Percentiles rank a stretch among this genome's conserved stretches.
These are phyloP conservation scores for Fraxinus albicans DNA, from an alignment of 305 asterid species.

Conservation along the genomic window DNA sequence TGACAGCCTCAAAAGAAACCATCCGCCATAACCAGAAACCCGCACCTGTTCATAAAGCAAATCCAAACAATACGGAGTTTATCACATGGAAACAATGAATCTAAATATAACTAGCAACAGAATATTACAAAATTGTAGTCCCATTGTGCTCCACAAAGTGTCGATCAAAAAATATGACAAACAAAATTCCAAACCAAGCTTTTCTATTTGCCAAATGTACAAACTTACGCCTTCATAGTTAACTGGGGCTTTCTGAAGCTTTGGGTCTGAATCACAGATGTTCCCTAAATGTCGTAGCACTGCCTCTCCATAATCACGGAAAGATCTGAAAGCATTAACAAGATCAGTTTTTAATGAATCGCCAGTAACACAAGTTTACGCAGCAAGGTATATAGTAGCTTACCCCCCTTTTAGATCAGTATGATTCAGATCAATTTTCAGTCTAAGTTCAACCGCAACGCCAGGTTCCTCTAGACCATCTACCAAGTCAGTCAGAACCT, in stretches of 20 bases:
- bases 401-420: slow-evolving; percentile 90
- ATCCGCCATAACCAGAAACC: slow-evolving; percentile 94
- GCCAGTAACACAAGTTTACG: slow-evolving; percentile 3
- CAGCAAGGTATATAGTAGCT: slow-evolving; percentile 24
- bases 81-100: background rate
- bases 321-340: slow-evolving; percentile 55
- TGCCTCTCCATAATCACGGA: slow-evolving; percentile 90
- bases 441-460: slow-evolving; percentile 74
- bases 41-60: slow-evolving; percentile 54
- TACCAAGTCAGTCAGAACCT: slow-evolving; percentile 86
- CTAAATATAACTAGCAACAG: background rate
- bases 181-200: slow-evolving; percentile 8
- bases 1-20: slow-evolving; percentile 96
- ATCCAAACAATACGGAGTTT: slow-evolving; percentile 5
- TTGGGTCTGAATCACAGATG: slow-evolving; percentile 45
- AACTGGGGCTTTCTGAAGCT: slow-evolving; percentile 85
- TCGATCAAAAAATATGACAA: background rate
- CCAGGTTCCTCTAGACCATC: slow-evolving; percentile 92
- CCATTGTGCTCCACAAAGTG: background rate
- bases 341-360: slow-evolving; percentile 1
- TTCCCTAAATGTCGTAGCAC: slow-evolving; percentile 68
- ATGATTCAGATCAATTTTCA: slow-evolving; percentile 84
- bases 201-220: background rate
- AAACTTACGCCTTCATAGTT: slow-evolving; percentile 91
- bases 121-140: background rate